Base-by-base conservation (phyloP, 192 early-diverging fungal species). In the Backusella sp. region DNA sequence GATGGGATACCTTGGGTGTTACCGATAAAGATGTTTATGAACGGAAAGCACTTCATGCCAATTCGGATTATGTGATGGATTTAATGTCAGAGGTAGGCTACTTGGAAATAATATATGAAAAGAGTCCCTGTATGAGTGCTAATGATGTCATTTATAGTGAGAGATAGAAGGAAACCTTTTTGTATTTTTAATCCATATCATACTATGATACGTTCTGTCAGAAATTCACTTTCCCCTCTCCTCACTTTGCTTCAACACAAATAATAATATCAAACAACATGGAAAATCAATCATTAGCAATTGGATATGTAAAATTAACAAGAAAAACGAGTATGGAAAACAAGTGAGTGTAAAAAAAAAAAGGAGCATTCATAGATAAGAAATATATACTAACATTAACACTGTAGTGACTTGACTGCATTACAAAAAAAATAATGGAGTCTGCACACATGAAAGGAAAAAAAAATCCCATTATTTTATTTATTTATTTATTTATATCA, bases 1-100 rank as follows among this genome's bases (percentile, higher is more conserved):
- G 70, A 15, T 71, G 70, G 70, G 23, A 46, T 46, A 30, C 26
- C 1, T 32, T 71, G 3, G 15, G 4, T 30, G 23, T 28, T 4
- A 17, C n/a, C 12, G 70, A 71, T 41, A 71, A 71, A 12, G 42
- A 71, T 44, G 49, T 44, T 17, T 71, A 71, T 71, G 70, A 71
- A 32, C 8, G 70, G 4, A 19, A 42, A 71, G 70, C 70, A 46
- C 42, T 71, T 44, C 70, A 71, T 23, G 70, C 70, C 9, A 71
- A 71, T 30, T 71, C 70, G 5, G 28, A 71, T 49, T 71, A 71
- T 46, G 70, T 71, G 32, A 71, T 71, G 70, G 23, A 44, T 28
- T 62, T 62, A 28, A 62, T 62, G 4, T 62, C 56, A 62, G 56
- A 62, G 56, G 56, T 62, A 62, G n/a, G 19, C 12, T 4, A 17